phyloP scores from a whole-genome alignment of 139 green algal genomes.

The Picochlorum costavermella region DNA sequence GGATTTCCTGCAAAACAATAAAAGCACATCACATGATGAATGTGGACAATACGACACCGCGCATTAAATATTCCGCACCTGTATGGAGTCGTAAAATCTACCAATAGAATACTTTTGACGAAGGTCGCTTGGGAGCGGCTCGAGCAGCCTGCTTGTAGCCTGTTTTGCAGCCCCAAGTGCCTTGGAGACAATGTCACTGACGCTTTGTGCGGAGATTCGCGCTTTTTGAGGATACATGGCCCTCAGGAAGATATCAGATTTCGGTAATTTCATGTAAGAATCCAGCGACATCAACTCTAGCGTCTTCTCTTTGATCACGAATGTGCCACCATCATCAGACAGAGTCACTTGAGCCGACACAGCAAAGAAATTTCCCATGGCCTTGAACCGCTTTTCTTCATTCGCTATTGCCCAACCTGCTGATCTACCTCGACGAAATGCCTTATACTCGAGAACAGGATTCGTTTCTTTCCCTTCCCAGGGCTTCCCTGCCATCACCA shows the following conservation, averaged over 20 bases:
- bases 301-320: background rate
- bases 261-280: background rate
- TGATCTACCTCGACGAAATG: background rate
- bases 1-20: constrained; percentile 29
- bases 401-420: background rate
- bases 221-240: constrained; percentile 13
- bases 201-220: background rate
- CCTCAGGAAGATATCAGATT: background rate
- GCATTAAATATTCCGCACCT: too few species aligned
- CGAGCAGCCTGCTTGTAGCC: too few species aligned
- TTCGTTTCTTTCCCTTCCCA: background rate
- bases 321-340: background rate
- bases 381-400: background rate
- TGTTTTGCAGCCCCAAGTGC: too few species aligned
- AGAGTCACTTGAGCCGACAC: background rate
- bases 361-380: background rate
- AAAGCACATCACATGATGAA: too few species aligned
- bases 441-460: background rate
- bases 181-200: background rate
- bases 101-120: too few species aligned
- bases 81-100: too few species aligned
- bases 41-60: too few species aligned
- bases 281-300: background rate
- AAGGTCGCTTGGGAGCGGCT: too few species aligned
- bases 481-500: background rate